phyloP scores from a whole-genome alignment of 129 eudicot species.

The Chrysanthemum seticuspe region DNA sequence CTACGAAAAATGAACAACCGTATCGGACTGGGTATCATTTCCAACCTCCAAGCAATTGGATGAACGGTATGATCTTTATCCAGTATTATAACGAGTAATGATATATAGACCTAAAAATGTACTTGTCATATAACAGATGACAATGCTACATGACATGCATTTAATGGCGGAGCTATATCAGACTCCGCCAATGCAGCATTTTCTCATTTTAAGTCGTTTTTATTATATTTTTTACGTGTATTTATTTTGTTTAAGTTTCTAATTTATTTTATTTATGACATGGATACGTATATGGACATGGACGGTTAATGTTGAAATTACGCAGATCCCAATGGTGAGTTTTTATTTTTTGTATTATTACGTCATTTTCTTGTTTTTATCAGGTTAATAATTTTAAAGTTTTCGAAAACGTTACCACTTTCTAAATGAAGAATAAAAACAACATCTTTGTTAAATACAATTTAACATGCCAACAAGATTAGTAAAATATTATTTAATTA shows the following conservation, averaged over 20 bases:
- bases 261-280: slow-evolving; percentile 7
- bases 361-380: background rate
- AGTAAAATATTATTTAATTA: background rate
- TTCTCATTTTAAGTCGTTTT: background rate
- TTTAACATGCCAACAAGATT: background rate
- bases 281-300: slow-evolving; percentile 6
- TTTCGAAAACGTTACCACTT: slow-evolving; percentile 5
- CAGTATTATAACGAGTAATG: background rate
- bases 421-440: slow-evolving; percentile 2
- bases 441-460: slow-evolving; percentile 10
- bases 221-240: background rate
- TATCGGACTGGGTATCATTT: slow-evolving; percentile 70
- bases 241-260: background rate
- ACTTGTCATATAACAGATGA: no score
- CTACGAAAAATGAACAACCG: slow-evolving; percentile 37
- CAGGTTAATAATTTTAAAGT: slow-evolving; percentile 8
- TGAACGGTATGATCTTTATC: slow-evolving; percentile 42
- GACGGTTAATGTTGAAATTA: slow-evolving; percentile 12
- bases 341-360: background rate
- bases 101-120: no score
- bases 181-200: no score
- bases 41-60: slow-evolving; percentile 82
- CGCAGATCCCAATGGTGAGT: slow-evolving; percentile 46
- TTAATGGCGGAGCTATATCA: no score
- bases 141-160: no score